phyloP scores from a whole-genome alignment of 352 stramenopile genomes.

The Phytopythium helicoides region DNA sequence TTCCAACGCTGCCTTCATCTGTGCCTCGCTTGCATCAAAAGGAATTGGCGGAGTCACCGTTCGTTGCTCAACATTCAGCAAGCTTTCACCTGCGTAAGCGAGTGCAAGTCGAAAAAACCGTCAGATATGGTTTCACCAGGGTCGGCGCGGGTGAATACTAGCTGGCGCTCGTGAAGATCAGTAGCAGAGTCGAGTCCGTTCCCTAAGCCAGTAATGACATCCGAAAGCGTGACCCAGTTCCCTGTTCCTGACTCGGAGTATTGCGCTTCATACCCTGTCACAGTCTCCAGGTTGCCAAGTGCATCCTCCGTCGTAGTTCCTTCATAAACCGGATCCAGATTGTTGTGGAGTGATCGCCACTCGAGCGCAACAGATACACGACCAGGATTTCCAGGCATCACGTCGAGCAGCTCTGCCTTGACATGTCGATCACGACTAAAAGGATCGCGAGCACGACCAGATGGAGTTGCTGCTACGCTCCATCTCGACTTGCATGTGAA shows the following conservation, averaged over 20 bases:
- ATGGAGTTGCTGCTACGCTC: background rate
- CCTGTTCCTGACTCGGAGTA: slow-evolving; percentile 41
- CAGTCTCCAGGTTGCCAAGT: slow-evolving; percentile 19
- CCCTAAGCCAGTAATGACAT: slow-evolving; percentile 29
- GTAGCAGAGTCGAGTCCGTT: background rate
- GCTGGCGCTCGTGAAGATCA: slow-evolving; percentile 27
- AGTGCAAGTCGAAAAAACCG: slow-evolving; percentile 58
- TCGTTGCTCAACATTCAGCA: slow-evolving; percentile 33
- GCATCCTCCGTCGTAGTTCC: slow-evolving; percentile 5
- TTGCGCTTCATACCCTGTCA: slow-evolving; percentile 57
- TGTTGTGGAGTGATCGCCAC: slow-evolving; percentile 46
- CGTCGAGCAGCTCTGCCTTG: slow-evolving; percentile 21
- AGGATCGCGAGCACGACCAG: background rate
- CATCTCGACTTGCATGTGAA: background rate
- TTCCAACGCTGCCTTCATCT: slow-evolving; percentile 70
- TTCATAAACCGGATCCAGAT: slow-evolving; percentile 4
- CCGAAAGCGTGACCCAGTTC: slow-evolving; percentile 31
- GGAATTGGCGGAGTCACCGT: slow-evolving; percentile 56
- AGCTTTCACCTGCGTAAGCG: slow-evolving; percentile 33
- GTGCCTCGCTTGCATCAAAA: slow-evolving; percentile 62
- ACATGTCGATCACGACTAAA: slow-evolving; percentile 18
- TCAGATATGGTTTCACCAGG: slow-evolving; percentile 37
- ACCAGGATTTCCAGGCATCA: slow-evolving; percentile 40
- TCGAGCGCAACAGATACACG: slow-evolving; percentile 29
- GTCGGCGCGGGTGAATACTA: slow-evolving; percentile 49